Percentiles rank a stretch among this genome's conserved stretches.
Evolutionary conservation across 257 asterid species (phyloP).

Genomic region (Misopates orontium): DNA sequence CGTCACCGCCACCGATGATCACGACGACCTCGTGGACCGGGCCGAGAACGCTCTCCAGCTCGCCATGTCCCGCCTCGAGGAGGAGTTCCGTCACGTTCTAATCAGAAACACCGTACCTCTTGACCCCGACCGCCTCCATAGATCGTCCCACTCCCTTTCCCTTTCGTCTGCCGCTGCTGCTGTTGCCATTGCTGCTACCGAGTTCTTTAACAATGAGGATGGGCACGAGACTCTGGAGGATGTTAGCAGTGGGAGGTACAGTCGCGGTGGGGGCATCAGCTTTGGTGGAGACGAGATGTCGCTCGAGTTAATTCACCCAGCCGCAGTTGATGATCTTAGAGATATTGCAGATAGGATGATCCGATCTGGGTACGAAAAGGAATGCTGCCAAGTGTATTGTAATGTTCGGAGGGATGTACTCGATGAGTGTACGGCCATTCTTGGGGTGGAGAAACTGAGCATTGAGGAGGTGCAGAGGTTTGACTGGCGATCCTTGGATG

Average conservation of each 20-base stretch:
- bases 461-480: conserved; percentile 97
- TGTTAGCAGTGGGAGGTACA: conserved; percentile 65
- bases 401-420: conserved; percentile 84
- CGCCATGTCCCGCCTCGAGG: conserved; percentile 86
- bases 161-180: conserved; percentile 39
- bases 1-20: conserved; percentile 13
- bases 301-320: conserved; percentile 66
- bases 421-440: conserved; percentile 73
- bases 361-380: conserved; percentile 87
- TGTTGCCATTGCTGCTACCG: conserved; percentile 70
- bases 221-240: conserved; percentile 48
- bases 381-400: conserved; percentile 90
- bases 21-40: conserved; percentile 51
- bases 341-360: conserved; percentile 92
- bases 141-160: conserved; percentile 39
- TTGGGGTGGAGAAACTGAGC: conserved; percentile 85
- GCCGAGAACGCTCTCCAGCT: conserved; percentile 79
- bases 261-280: conserved; percentile 47
- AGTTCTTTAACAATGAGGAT: conserved; percentile 34
- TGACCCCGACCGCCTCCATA: conserved; percentile 69
- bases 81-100: conserved; percentile 74
- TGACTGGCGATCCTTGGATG: conserved; percentile 74
- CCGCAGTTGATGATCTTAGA: conserved; percentile 65
- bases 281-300: conserved; percentile 71
- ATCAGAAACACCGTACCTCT: conserved; percentile 59